Conservation (phyloP, 306 rosid genomes). For the Boehmeria nivea region DNA sequence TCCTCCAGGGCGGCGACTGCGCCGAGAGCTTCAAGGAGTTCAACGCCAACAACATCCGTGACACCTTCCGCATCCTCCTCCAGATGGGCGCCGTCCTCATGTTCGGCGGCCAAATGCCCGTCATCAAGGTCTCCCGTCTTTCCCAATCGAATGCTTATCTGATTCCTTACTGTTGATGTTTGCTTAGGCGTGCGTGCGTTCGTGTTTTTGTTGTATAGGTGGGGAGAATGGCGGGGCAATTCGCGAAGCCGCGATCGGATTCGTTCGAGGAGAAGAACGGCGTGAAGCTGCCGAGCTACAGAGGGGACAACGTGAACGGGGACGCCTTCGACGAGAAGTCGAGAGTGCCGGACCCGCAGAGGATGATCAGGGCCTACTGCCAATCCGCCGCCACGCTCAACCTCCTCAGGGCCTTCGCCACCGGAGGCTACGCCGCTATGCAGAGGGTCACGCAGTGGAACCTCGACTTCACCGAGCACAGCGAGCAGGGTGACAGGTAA, state of each 20-base stretch:
- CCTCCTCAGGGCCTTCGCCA: slow-evolving; percentile 87
- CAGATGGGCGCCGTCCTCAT: slow-evolving; percentile 92
- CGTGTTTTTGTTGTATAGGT: slow-evolving; percentile 40
- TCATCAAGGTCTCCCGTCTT: slow-evolving; percentile 54
- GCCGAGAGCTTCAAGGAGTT: slow-evolving; percentile 99
- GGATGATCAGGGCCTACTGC: slow-evolving; percentile 92
- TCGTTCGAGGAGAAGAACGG: slow-evolving; percentile 86
- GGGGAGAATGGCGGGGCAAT: slow-evolving; percentile 99
- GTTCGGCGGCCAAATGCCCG: slow-evolving; percentile 99
- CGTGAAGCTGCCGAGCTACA: slow-evolving; percentile 90
- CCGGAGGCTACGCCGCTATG: slow-evolving; percentile 99
- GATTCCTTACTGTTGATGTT: too few species aligned
- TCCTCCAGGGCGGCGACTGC: slow-evolving; percentile 88
- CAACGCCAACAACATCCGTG: slow-evolving; percentile 89
- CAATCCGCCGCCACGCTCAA: slow-evolving; percentile 93
- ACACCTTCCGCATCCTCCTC: slow-evolving; percentile 78
- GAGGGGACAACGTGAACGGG: slow-evolving; percentile 94
- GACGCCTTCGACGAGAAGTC: slow-evolving; percentile 80
- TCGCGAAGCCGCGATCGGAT: slow-evolving; percentile 96
- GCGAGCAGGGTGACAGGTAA: slow-evolving; percentile 97
- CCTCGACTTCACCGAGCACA: slow-evolving; percentile 84
- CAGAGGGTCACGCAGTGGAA: slow-evolving; percentile 98
- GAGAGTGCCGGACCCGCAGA: slow-evolving; percentile 87
- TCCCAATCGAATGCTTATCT: too few species aligned
- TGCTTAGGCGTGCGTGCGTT: too few species aligned